Evolutionary conservation across 148 eudicot species (phyloP).

Genomic region (Pouteria glomerata): DNA sequence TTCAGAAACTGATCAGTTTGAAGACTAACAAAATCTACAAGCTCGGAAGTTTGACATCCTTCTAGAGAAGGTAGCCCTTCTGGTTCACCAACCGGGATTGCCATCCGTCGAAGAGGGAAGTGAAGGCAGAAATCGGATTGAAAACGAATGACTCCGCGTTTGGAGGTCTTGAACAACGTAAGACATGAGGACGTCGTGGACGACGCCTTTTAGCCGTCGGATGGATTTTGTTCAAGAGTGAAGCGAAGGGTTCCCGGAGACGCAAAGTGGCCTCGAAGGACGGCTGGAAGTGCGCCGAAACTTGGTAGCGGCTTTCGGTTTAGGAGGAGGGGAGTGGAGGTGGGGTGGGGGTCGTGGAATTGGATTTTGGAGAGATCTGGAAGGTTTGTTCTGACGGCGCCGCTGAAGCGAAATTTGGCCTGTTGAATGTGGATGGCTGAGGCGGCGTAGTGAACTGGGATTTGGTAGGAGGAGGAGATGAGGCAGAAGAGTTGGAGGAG

Average conservation of each 20-base stretch:
- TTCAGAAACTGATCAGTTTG: slow-evolving; percentile 8
- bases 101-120: slow-evolving; percentile 24
- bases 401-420: slow-evolving; percentile 28
- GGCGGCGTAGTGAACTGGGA: slow-evolving; percentile 35
- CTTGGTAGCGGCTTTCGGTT: slow-evolving; percentile 6
- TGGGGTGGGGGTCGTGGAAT: slow-evolving; percentile 25
- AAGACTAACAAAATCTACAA: slow-evolving; percentile 8
- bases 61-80: slow-evolving; percentile 13
- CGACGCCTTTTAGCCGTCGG: not conserved
- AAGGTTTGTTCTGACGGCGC: slow-evolving; percentile 10
- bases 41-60: slow-evolving; percentile 28
- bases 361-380: slow-evolving; percentile 9
- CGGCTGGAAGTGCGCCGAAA: slow-evolving; percentile 20
- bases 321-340: slow-evolving; percentile 19
- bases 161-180: slow-evolving; percentile 32
- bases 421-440: slow-evolving; percentile 34
- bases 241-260: slow-evolving; percentile 21
- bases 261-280: slow-evolving; percentile 2
- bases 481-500: slow-evolving; percentile 48
- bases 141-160: slow-evolving; percentile 39
- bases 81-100: too few relatives aligned
- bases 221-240: not conserved
- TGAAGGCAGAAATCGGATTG: slow-evolving; percentile 23
- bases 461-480: slow-evolving; percentile 26
- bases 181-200: slow-evolving; percentile 25